Percentiles rank a stretch among this genome's conserved stretches.
These are phyloP conservation scores for Didymella pinodella DNA, from an alignment of 2,329 filamentous ascomycete species.

Conservation along the genomic window DNA sequence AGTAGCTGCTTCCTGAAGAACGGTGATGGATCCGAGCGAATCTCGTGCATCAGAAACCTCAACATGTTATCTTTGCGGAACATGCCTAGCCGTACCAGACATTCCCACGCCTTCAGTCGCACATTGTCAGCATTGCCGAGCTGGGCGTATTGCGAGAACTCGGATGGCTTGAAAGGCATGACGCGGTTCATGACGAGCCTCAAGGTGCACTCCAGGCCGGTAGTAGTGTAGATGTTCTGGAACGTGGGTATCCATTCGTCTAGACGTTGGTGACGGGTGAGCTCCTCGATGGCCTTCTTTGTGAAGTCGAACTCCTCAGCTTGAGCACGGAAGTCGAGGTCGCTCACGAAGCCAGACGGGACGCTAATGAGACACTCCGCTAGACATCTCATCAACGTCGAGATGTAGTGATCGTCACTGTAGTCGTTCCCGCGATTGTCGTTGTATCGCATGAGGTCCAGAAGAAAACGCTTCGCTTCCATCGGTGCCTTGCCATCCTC, in stretches of 20 bases:
- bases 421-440: conserved; percentile 91
- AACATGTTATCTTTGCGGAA: conserved; percentile 60
- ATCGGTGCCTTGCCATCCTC: conserved; percentile 77
- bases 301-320: conserved; percentile 63
- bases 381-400: conserved; percentile 74
- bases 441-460: conserved; percentile 90
- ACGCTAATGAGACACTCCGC: conserved; percentile 60
- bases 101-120: conserved; percentile 66
- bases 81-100: conserved; percentile 64
- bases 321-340: conserved; percentile 58
- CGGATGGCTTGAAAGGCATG: conserved; percentile 61
- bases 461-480: conserved; percentile 80
- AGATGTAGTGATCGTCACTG: conserved; percentile 89
- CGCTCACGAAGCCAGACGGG: conserved; percentile 35
- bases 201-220: conserved; percentile 67
- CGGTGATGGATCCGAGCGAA: conserved; percentile 65
- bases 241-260: conserved; percentile 73
- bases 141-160: conserved; percentile 69
- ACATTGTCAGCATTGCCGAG: conserved; percentile 67
- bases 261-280: conserved; percentile 69
- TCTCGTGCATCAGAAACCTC: conserved; percentile 64
- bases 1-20: conserved; percentile 64
- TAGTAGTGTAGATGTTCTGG: conserved; percentile 69
- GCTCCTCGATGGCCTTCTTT: conserved; percentile 65
- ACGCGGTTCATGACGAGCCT: conserved; percentile 63